Evolutionary conservation across 2,329 filamentous ascomycete genomes (phyloP), one percentile per base, ranked within the genome.

Genomic region (Epichloe glyceriae): DNA sequence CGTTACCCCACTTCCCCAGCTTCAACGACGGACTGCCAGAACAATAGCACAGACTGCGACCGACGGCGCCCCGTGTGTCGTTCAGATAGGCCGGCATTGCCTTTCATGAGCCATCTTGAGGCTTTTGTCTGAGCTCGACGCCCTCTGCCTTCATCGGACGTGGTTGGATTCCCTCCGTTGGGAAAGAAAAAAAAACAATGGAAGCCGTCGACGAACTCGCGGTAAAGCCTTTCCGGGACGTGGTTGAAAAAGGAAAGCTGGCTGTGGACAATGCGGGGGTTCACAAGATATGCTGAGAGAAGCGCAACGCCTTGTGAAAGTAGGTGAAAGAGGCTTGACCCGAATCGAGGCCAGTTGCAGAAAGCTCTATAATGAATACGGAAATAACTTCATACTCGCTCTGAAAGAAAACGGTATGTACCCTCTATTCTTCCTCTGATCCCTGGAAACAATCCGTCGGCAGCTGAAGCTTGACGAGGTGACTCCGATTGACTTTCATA

Each of bases 401-500:
- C 65, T 80, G 26, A 76, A 74, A 54, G 75, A 77, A 49, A 73
- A 78, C 54, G 73, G 77, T 79, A 64, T 57, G 70, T 55, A 33
- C 19, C 4, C 17, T 17, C n/a, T 37, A 11, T 17, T 47, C 35
- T 14, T 49, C 22, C n/a, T 39, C 38, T 7, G 4, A 22, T 17
- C 20, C 3, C 19, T 14, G 33, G 10, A 12, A 10, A 17, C 38
- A 17, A 22, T 17, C 12, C 35, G 5, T 34, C 43, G 33, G 41
- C 37, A 47, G 22, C 19, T 34, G 19, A 20, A 39, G 45, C 19
- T 37, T 38, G 14, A 11, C 30, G 8, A 30, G 8, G 8, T 10
- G 15, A 11, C n/a, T 30, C 4, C 30, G 20, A 12, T 20, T 20
- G 35, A 26, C 30, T 30, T 30, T 11, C 3, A 10, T 4, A 30